Conservation (phyloP, 768 basidiomycete genomes). For the Tricholoma bakamatsutake region DNA sequence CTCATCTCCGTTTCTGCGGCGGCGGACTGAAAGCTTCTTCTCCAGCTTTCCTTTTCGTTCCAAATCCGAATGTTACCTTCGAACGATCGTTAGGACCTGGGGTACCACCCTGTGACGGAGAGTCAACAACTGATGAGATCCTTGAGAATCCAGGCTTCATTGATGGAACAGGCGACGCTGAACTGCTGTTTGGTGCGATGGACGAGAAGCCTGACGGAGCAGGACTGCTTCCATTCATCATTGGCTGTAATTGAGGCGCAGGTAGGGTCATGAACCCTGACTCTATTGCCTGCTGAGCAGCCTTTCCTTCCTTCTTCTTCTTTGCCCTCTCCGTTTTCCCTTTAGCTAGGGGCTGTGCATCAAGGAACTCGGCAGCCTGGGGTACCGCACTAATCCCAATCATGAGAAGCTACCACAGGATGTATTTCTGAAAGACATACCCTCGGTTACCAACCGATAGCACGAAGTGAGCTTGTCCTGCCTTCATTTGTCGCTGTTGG, state of each 20-base stretch:
- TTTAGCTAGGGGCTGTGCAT: constrained; percentile 74
- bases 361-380: constrained; percentile 77
- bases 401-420: constrained; percentile 6
- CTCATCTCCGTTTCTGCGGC: constrained; percentile 52
- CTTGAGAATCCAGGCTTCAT: constrained; percentile 67
- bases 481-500: constrained; percentile 87
- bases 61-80: constrained; percentile 74
- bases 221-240: constrained; percentile 43
- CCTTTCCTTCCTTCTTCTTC: constrained; percentile 72
- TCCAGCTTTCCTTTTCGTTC: constrained; percentile 72
- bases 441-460: constrained; percentile 91
- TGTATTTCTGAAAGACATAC: constrained; percentile 35
- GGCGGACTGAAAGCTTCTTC: constrained; percentile 66
- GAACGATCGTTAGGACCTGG: constrained; percentile 60
- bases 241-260: constrained; percentile 39
- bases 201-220: constrained; percentile 31
- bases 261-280: constrained; percentile 72
- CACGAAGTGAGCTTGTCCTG: constrained; percentile 95
- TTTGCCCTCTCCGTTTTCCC: constrained; percentile 80
- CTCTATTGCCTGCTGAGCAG: constrained; percentile 37
- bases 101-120: constrained; percentile 47
- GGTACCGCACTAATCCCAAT: constrained; percentile 63
- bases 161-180: constrained; percentile 55
- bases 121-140: constrained; percentile 55
- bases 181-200: constrained; percentile 22